Evolutionary conservation across 2,329 filamentous ascomycete genomes (phyloP).

Genomic region (Pseudocercospora ulei): DNA sequence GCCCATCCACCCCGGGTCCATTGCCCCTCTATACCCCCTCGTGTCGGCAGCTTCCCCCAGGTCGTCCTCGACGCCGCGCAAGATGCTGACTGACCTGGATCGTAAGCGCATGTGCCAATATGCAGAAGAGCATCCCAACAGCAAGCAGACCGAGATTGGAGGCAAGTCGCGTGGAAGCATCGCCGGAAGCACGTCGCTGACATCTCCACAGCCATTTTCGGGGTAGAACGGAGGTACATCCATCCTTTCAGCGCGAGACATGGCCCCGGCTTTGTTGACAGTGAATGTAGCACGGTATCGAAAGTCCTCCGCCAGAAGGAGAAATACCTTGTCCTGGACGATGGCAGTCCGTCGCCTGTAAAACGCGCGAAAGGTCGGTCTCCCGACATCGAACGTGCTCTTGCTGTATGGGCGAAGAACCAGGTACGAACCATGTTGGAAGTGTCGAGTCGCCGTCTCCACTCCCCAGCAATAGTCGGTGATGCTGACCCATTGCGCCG

Average conservation of each 20-base stretch:
- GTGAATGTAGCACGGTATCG: conserved; percentile 71
- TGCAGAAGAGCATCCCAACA: conserved; percentile 76
- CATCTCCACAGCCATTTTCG: conserved; percentile 60
- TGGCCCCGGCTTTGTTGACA: conserved; percentile 9
- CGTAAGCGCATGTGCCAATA: conserved; percentile 89
- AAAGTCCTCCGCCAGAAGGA: conserved; percentile 93
- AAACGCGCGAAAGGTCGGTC: conserved; percentile 77
- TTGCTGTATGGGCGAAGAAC: conserved; percentile 78
- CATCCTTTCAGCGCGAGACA: conserved; percentile 1
- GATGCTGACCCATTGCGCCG: conserved; percentile 9
- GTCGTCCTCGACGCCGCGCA: conserved; percentile 33
- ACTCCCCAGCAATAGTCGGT: no score
- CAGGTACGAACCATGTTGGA: conserved; percentile 23
- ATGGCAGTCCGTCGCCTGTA: conserved; percentile 65
- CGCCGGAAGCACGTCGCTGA: conserved; percentile 29
- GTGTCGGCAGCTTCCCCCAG: conserved; percentile 42
- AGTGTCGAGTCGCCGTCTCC: not conserved
- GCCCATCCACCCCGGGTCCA: conserved; percentile 38
- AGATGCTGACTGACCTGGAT: conserved; percentile 84
- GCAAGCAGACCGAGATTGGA: conserved; percentile 95
- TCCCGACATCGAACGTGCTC: conserved; percentile 82
- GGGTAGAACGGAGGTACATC: conserved; percentile 86
- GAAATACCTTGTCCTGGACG: conserved; percentile 77
- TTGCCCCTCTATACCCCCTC: conserved; percentile 46
- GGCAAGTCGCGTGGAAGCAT: conserved; percentile 42